phyloP scores from a whole-genome alignment of 148 eudicot genomes.

The Spergularia marina region DNA sequence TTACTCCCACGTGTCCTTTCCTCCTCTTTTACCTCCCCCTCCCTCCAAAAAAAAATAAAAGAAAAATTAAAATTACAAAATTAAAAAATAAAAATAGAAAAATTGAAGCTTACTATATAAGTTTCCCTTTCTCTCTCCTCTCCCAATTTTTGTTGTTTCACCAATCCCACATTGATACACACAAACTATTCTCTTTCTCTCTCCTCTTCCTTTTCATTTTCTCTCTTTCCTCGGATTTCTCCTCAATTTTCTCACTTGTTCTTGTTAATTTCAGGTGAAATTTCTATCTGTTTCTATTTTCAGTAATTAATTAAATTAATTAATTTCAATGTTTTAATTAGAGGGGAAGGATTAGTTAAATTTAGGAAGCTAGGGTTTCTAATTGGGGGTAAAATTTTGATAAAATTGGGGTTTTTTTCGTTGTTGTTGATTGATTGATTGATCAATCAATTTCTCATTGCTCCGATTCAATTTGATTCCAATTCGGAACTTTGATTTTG shows the following conservation, averaged over 20 bases:
- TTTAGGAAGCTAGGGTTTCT: conserved; percentile 29
- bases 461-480: conserved; percentile 20
- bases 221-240: conserved; percentile 8
- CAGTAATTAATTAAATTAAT: background rate
- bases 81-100: background rate
- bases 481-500: background rate
- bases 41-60: background rate
- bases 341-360: background rate
- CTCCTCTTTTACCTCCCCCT: background rate
- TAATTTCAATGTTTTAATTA: background rate
- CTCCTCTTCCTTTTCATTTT: conserved; percentile 13
- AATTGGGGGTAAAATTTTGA: background rate
- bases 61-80: background rate
- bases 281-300: conserved; percentile 15
- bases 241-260: conserved; percentile 4
- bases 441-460: background rate
- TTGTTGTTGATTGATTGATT: no score
- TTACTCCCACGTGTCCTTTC: conserved; percentile 41
- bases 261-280: conserved; percentile 8
- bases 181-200: conserved; percentile 9
- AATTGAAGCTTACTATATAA: background rate
- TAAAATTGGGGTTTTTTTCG: background rate
- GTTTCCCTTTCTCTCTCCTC: background rate
- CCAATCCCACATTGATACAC: conserved; percentile 6
- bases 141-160: conserved; percentile 4